These are phyloP conservation scores for Pisolithus marmoratus DNA, from an alignment of 768 basidiomycete genomes.

Conservation along the genomic window DNA sequence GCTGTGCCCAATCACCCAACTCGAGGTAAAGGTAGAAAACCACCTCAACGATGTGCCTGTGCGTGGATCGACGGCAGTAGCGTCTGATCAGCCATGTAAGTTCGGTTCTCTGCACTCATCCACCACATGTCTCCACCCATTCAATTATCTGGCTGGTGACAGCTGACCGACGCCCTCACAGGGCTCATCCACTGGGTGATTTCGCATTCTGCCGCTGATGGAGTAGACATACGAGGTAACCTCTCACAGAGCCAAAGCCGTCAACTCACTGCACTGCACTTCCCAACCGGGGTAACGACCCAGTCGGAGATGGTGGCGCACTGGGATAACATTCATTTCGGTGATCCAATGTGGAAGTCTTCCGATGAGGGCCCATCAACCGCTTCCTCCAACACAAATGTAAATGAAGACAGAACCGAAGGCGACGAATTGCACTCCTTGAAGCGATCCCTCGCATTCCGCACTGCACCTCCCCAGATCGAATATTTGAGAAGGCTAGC, in stretches of 20 bases:
- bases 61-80: constrained; percentile 34
- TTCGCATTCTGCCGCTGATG: constrained; percentile 29
- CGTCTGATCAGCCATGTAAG: constrained; percentile 15
- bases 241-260: constrained; percentile 33
- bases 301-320: constrained; percentile 22
- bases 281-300: constrained; percentile 44
- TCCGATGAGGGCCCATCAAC: no score
- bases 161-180: constrained; percentile 18
- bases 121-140: neutral
- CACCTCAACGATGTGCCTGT: constrained; percentile 36
- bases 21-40: constrained; percentile 46
- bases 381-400: neutral
- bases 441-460: constrained; percentile 30
- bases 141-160: neutral
- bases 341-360: constrained; percentile 2
- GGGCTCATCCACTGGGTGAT: constrained; percentile 64
- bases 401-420: neutral
- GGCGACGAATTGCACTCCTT: constrained; percentile 1
- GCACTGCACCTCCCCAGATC: constrained; percentile 29
- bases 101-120: neutral
- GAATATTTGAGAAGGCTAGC: constrained; percentile 42
- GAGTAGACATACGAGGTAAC: constrained; percentile 31
- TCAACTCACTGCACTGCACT: constrained; percentile 39
- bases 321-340: constrained; percentile 29
- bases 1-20: constrained; percentile 46